Conservation (phyloP, 495 filamentous ascomycete genomes). For the Neurospora sp. region DNA sequence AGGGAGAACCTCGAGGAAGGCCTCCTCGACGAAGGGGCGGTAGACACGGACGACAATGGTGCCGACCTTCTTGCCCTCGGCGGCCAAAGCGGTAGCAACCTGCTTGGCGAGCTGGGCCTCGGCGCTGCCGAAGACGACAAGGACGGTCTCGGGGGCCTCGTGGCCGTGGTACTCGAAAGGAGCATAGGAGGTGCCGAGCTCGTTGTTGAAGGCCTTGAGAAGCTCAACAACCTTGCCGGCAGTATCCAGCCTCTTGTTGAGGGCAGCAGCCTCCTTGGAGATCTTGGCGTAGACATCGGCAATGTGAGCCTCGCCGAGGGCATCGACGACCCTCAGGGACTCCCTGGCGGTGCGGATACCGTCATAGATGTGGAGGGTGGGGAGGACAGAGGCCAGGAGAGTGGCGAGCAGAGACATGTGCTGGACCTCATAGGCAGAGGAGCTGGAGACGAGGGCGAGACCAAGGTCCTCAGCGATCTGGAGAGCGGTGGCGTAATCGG, state of each 20-base stretch:
- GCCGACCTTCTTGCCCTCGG: constrained; percentile 65
- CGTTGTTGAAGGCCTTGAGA: constrained; percentile 74
- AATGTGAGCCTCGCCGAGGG: constrained; percentile 63
- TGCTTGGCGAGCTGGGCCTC: constrained; percentile 81
- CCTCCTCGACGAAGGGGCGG: constrained; percentile 87
- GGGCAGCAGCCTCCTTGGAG: constrained; percentile 43
- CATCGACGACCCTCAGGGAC: constrained; percentile 76
- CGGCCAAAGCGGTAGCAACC: constrained; percentile 61
- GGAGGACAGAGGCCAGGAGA: constrained; percentile 65
- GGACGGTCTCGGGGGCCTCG: constrained; percentile 58
- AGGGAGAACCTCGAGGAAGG: constrained; percentile 74
- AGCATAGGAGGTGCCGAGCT: constrained; percentile 85
- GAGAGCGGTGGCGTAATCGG: constrained; percentile 78
- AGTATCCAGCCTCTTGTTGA: constrained; percentile 61
- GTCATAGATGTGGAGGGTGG: constrained; percentile 87
- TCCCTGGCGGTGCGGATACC: constrained; percentile 79
- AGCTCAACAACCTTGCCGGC: constrained; percentile 67
- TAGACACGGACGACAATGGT: constrained; percentile 88
- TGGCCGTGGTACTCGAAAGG: constrained; percentile 95
- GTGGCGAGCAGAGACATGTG: constrained; percentile 92
- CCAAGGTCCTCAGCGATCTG: constrained; percentile 86
- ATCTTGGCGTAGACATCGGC: constrained; percentile 61
- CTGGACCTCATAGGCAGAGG: constrained; percentile 81
- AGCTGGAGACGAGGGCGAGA: constrained; percentile 72
- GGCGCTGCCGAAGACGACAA: constrained; percentile 85